Evolutionary conservation across 2,329 filamentous ascomycete genomes (phyloP).

Genomic region (Apiospora koreana): DNA sequence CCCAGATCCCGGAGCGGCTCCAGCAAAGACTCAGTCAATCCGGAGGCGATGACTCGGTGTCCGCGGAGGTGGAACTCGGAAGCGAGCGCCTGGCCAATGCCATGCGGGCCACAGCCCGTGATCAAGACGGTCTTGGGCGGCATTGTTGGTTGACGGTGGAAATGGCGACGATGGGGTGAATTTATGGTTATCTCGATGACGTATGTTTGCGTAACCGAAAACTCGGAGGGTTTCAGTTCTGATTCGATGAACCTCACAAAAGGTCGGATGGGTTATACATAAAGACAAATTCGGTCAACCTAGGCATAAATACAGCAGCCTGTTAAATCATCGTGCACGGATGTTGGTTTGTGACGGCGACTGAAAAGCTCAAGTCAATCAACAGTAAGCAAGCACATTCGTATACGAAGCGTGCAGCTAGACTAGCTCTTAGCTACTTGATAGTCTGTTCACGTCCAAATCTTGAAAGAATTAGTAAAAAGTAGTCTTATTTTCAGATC

Average conservation of each 20-base stretch:
- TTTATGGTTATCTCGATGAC: background rate
- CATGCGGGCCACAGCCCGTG: slow-evolving; percentile 27
- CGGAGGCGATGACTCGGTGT: slow-evolving; percentile 32
- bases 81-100: slow-evolving; percentile 25
- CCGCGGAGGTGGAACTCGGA: slow-evolving; percentile 30
- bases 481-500: too few relatives aligned
- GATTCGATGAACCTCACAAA: background rate
- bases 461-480: too few relatives aligned
- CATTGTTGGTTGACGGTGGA: slow-evolving; percentile 15
- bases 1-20: slow-evolving; percentile 17
- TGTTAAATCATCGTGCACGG: too few relatives aligned
- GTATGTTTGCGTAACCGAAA: background rate
- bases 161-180: background rate
- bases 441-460: too few relatives aligned
- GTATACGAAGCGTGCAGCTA: background rate
- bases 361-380: too few relatives aligned
- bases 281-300: background rate
- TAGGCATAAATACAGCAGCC: too few relatives aligned
- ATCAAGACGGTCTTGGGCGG: slow-evolving; percentile 28
- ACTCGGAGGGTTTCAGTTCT: background rate
- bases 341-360: too few relatives aligned
- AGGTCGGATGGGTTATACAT: background rate
- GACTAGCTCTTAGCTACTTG: background rate
- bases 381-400: too few relatives aligned
- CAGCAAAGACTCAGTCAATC: slow-evolving; percentile 22